Conservation (phyloP, 2,329 filamentous ascomycete species). For the Amauroascus verrucosus region DNA sequence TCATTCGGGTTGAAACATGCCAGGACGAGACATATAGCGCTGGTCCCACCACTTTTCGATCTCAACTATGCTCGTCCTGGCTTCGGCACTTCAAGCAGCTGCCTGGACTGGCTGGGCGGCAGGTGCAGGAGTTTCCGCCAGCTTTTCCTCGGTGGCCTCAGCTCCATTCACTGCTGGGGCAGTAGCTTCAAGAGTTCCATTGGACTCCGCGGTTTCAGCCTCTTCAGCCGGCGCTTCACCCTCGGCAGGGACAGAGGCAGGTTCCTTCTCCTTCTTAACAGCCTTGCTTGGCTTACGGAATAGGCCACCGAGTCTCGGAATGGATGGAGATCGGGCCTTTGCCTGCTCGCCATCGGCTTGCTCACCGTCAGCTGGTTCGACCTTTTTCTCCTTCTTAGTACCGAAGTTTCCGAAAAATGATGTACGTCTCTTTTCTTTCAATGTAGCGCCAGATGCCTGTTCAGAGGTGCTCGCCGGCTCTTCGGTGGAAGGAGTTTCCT, state of each 20-base stretch:
- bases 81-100: slow-evolving; percentile 32
- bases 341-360: slow-evolving; percentile 38
- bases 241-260: slow-evolving; percentile 23
- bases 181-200: slow-evolving; percentile 23
- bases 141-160: slow-evolving; percentile 10
- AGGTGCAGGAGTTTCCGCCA: slow-evolving; percentile 26
- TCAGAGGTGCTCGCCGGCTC: slow-evolving; percentile 15
- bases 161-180: slow-evolving; percentile 20
- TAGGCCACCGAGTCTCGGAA: slow-evolving; percentile 37
- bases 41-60: slow-evolving; percentile 36
- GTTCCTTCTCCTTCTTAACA: slow-evolving; percentile 34
- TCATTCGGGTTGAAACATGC: slow-evolving; percentile 15
- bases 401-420: slow-evolving; percentile 47
- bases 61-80: slow-evolving; percentile 28
- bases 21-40: slow-evolving; percentile 25
- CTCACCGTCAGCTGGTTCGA: slow-evolving; percentile 29
- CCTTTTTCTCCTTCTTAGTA: slow-evolving; percentile 44
- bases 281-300: slow-evolving; percentile 43
- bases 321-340: slow-evolving; percentile 27
- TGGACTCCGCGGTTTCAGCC: slow-evolving; percentile 14
- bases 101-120: slow-evolving; percentile 33
- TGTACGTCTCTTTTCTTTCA: slow-evolving; percentile 42
- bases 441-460: slow-evolving; percentile 30
- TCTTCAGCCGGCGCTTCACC: slow-evolving; percentile 19
- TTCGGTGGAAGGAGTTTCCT: slow-evolving; percentile 16